Evolutionary conservation across 345 rosid species (phyloP), one percentile per base, ranked within the genome.

Genomic region (Microcos paniculata): DNA sequence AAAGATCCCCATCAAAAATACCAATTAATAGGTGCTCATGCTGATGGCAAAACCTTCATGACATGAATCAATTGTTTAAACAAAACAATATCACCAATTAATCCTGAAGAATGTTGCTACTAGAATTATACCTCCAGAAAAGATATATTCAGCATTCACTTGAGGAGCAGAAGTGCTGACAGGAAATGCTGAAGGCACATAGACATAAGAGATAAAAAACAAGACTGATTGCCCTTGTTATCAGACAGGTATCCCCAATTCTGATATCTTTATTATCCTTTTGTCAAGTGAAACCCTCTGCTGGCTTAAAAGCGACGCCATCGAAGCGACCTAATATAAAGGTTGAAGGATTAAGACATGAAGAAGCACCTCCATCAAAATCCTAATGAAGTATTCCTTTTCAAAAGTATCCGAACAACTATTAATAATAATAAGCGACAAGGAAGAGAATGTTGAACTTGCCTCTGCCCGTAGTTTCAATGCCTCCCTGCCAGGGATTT

Each of bases 381-480:
- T 23, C 58, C 16, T 16, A 15, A 42, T 57, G 35, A 62, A 1
- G 40, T 31, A 33, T 13, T 9, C n/a, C 14, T n/a, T 49, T 51
- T 31, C 19, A 6, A 23, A 59, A 16, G 18, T 33, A 45, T 21
- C 23, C 12, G 8, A 53, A 56, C 31, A 16, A 40, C 35, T 26
- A 38, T n/a, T 38, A 5, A 23, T 14, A 8, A 46, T 23, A 19
- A 40, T 6, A 56, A 23, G 31, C 21, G 8, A 35, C 11, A 8
- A 52, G 19, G 19, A 23, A 43, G 26, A 45, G 42, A 35, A 26
- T 30, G 43, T 30, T 12, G 1, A 45, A 81, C 84, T 82, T 83
- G 78, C 99, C 91, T 96, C 99, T 38, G 97, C 97, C 78, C 99
- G 83, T 70, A 96, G 97, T 89, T 93, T 91, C 80, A 96, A 78